Evolutionary conservation across 805 yeast genomes (phyloP), one percentile per base, ranked within the genome.

Genomic region (Candida pini): DNA sequence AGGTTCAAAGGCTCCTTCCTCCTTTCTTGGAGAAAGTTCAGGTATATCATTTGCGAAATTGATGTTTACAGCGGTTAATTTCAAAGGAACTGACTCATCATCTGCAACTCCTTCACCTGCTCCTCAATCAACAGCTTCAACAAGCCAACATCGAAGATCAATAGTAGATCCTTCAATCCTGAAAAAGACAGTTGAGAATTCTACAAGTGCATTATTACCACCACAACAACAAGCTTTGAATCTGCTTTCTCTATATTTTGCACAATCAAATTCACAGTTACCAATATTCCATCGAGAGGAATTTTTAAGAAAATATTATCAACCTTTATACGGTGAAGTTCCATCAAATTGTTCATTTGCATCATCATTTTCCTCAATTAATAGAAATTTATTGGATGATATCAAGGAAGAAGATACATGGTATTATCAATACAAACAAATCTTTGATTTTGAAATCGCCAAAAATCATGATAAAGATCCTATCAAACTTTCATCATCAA

Each of bases 281-380:
- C 96, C 97, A 0, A 68, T 89, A 4, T 59, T 88, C 31, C 96
- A 89, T 54, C 69, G 96, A 20, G 95, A 86, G 48, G 74, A 71
- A 44, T 88, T 87, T 49, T 56, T 89, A 28, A 63, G 63, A 30
- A 63, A 66, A 18, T 78, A 76, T 49, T 88, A 83, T 53, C 73
- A 76, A 45, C 96, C 96, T 0, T 68, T 88, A 1, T 88, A 88
- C 54, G 96, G 97, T 0, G 58, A 68, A 4, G 62, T 83, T 39
- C 73, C 80, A 10, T 47, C 64, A 0, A 62, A 62, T 20, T 60
- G 75, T 1, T 63, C 78, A 5, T 62, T 85, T 28, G 89, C 85
- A 0, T 73, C 82, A 2, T 67, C 71, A 36, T 66, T 63, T 45
- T 71, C 83, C 1, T 52, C 65, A 5, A 66, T 76, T 36, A 66